phyloP scores from a whole-genome alignment of 1,284 basidiomycete species.

The Rhodotorula sp. region DNA sequence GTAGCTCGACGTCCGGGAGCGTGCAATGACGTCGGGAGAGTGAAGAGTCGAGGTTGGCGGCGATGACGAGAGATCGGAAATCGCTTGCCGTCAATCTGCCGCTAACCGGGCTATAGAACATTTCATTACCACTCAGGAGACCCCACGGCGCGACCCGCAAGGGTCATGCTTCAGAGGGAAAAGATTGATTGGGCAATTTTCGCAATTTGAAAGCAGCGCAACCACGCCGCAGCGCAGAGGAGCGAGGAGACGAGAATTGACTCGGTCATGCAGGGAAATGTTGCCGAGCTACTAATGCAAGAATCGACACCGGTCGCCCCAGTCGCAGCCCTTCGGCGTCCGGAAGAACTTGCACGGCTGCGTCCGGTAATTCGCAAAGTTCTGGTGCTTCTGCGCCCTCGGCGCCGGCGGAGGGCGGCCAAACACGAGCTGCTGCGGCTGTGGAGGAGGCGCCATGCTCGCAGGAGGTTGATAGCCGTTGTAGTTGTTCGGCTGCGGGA shows the following conservation, averaged over 20 bases:
- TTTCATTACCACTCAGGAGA: no score
- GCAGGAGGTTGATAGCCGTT: conserved; percentile 21
- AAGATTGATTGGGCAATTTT: no score
- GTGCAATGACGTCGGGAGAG: not conserved
- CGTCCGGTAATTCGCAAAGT: not conserved
- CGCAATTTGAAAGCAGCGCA: no score
- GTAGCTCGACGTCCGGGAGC: not conserved
- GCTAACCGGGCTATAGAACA: no score
- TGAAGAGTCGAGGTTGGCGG: not conserved
- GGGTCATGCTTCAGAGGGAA: no score
- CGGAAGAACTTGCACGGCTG: conserved; percentile 27
- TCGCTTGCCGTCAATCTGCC: no score
- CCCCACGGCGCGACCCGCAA: no score
- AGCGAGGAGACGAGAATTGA: not conserved
- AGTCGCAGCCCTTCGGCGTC: conserved; percentile 26
- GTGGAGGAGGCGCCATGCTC: not conserved
- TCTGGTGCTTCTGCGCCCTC: not conserved
- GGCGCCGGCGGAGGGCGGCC: not conserved
- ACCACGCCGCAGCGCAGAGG: no score
- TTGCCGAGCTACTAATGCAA: conserved; percentile 6
- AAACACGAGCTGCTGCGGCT: not conserved
- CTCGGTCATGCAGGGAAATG: not conserved
- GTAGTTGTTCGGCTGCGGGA: not conserved
- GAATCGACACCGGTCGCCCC: conserved; percentile 31
- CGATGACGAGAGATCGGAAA: not conserved